Evolutionary conservation across 2,329 filamentous ascomycete species (phyloP).

Genomic region (Fusarium sororula): DNA sequence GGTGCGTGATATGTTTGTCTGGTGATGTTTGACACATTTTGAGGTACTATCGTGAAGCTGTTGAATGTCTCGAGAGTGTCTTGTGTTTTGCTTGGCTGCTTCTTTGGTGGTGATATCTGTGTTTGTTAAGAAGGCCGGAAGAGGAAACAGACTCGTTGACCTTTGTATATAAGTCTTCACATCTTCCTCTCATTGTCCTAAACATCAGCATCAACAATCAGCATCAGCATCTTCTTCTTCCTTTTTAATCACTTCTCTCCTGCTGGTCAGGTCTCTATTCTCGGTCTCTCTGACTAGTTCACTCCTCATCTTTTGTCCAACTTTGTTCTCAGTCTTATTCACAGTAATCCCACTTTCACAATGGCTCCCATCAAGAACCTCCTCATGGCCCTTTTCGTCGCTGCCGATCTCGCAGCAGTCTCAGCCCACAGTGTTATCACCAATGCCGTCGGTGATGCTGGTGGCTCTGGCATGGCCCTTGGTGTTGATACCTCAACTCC

Average conservation of each 20-base stretch:
- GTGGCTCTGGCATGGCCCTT: slow-evolving; percentile 63
- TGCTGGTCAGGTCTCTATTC: slow-evolving; percentile 12
- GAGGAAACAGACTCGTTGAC: background rate
- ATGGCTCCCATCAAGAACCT: slow-evolving; percentile 17
- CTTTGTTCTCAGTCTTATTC: background rate
- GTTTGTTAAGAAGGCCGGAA: background rate
- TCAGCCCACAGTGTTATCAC: slow-evolving; percentile 5
- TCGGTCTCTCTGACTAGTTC: background rate
- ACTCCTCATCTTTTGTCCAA: background rate
- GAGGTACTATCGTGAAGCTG: background rate
- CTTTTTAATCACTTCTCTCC: background rate
- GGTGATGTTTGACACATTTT: background rate
- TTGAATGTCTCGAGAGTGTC: slow-evolving; percentile 1
- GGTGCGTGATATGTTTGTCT: background rate
- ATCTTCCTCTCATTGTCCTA: background rate
- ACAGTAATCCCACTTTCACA: background rate
- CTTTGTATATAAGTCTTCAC: background rate
- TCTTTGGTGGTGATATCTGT: background rate
- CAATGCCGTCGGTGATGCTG: slow-evolving; percentile 61
- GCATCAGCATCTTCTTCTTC: background rate
- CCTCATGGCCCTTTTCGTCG: background rate
- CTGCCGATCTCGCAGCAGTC: slow-evolving; percentile 10
- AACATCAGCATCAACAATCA: slow-evolving; percentile 2
- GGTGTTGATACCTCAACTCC: slow-evolving; percentile 64
- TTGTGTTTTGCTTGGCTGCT: background rate